phyloP scores from a whole-genome alignment of 139 green algal species.

The Chlamydomonas sphaeroides region DNA sequence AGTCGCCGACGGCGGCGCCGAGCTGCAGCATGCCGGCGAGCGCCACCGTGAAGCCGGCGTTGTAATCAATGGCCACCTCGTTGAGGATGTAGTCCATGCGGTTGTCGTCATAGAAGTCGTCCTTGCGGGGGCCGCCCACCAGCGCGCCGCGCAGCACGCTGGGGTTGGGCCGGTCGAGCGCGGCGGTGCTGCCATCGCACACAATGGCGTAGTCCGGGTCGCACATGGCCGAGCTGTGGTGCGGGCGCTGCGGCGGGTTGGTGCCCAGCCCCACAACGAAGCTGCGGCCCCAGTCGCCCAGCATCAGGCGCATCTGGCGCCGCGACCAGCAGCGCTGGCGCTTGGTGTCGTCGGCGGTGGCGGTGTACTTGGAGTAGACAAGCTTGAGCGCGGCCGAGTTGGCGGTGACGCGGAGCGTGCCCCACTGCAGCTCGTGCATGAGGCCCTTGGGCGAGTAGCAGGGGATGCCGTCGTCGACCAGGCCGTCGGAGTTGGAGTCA shows the following conservation, averaged over 20 bases:
- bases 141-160: slow-evolving; percentile 44
- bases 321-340: slow-evolving; percentile 25
- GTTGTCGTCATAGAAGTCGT: slow-evolving; percentile 42
- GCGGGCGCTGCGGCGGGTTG: slow-evolving; percentile 6
- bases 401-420: slow-evolving; percentile 15
- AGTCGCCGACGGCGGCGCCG: not conserved
- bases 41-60: slow-evolving; percentile 54
- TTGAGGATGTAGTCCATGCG: slow-evolving; percentile 35
- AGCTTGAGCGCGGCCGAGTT: slow-evolving; percentile 25
- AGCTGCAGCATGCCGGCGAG: slow-evolving; percentile 10
- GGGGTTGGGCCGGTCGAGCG: slow-evolving; percentile 6
- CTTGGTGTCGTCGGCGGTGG: not conserved
- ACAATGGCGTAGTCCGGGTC: not conserved
- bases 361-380: not conserved
- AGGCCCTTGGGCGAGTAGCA: slow-evolving; percentile 18
- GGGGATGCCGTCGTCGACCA: slow-evolving; percentile 4
- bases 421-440: not conserved
- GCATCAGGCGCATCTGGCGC: slow-evolving; percentile 16
- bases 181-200: not conserved
- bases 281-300: slow-evolving; percentile 36
- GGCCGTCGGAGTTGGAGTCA: slow-evolving; percentile 16
- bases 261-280: slow-evolving; percentile 10
- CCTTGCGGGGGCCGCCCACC: slow-evolving; percentile 61
- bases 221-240: slow-evolving; percentile 7
- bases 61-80: slow-evolving; percentile 55